Evolutionary conservation across 2,329 filamentous ascomycete genomes (phyloP).

Genomic region (Trichoderma cornu-damae): DNA sequence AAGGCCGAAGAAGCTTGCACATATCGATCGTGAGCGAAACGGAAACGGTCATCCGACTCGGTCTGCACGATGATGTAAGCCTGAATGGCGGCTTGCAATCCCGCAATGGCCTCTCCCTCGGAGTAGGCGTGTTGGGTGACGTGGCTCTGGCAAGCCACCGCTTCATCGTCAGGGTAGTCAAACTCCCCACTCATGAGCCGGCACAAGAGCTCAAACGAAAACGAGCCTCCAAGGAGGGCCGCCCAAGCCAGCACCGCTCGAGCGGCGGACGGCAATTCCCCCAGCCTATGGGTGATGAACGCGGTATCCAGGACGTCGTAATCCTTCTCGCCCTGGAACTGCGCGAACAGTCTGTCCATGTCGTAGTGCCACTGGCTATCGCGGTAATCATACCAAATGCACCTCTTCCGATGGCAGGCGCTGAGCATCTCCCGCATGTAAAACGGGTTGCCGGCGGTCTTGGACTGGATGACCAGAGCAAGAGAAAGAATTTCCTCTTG

Average conservation of each 20-base stretch:
- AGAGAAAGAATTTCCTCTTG: constrained; percentile 70
- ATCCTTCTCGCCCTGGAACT: constrained; percentile 74
- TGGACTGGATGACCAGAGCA: constrained; percentile 80
- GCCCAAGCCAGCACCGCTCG: constrained; percentile 81
- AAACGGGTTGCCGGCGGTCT: constrained; percentile 83
- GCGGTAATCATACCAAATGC: constrained; percentile 86
- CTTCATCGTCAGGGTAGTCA: constrained; percentile 43
- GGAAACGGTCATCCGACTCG: constrained; percentile 80
- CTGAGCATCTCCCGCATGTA: constrained; percentile 89
- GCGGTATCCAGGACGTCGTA: constrained; percentile 75
- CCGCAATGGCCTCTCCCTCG: constrained; percentile 65
- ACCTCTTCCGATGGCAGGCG: constrained; percentile 77
- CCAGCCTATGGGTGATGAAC: constrained; percentile 73
- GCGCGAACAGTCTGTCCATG: constrained; percentile 76
- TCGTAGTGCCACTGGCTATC: constrained; percentile 79
- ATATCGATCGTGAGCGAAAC: constrained; percentile 85
- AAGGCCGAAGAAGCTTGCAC: constrained; percentile 67
- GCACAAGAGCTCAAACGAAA: constrained; percentile 77
- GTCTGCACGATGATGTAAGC: constrained; percentile 76
- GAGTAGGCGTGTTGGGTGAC: constrained; percentile 40
- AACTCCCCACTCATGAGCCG: constrained; percentile 72
- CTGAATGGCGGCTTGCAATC: constrained; percentile 76
- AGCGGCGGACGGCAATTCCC: constrained; percentile 69
- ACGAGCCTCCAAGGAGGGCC: constrained; percentile 72
- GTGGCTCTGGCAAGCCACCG: not conserved